Evolutionary conservation across 805 yeast genomes (phyloP), one percentile per base, ranked within the genome.

Genomic region (Debaryomyces maramus): DNA sequence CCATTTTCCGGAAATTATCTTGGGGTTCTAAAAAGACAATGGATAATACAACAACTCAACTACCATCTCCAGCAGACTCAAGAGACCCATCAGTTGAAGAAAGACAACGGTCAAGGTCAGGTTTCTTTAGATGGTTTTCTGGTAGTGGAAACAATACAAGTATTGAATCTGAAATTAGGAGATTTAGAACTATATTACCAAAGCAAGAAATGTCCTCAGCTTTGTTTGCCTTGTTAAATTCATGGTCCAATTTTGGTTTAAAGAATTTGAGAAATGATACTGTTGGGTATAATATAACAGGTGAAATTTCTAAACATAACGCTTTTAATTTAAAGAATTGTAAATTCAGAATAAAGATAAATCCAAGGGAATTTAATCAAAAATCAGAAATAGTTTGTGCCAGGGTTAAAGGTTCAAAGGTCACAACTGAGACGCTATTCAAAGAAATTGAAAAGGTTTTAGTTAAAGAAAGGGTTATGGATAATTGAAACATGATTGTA

Each of bases 161-260:
- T 8, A 23, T 47, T 24, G 57, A 54, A 5, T 38, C 62, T 14
- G 71, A 65, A 19, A 60, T 67, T 20, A 61, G 52, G 36, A 53
- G 67, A 29, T 66, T 56, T 55, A 45, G 57, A 22, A 67, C 74
- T 13, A 65, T 72, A 19, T 56, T 77, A 36, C 67, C 75, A 8
- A 65, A 66, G 42, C 73, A 66, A 19, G 88, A 84, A 55, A 72
- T 84, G 72, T 74, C 77, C 44, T 77, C 78, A 32, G 88, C 88
- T 3, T 63, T 85, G 50, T 73, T 67, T 55, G 78, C 85, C 32
- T 70, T 85, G 40, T 64, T 85, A 47, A 67, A 61, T 32, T 79
- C 83, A 13, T 85, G 93, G 93, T 73, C 78, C 10, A 78, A 75
- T 44, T 83, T 83, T 51, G 91, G 93, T 6, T 61, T 85, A 51